Base-by-base conservation (phyloP, 768 basidiomycete genomes). In the Pleurotus citrinopileatus region DNA sequence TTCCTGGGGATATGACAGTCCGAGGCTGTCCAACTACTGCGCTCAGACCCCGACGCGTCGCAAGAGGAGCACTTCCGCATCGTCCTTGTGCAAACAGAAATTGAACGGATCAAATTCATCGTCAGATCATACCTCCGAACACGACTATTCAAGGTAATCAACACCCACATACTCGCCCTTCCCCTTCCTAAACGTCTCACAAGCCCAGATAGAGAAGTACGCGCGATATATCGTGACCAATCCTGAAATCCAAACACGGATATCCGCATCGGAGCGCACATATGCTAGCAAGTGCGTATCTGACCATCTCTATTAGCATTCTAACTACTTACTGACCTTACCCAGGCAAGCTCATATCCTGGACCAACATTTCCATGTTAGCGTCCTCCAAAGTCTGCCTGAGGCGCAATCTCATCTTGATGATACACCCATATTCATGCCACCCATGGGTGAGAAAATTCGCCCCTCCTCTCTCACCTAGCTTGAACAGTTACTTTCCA, bases 61-160 rank as follows among this genome's bases (percentile, higher is more conserved):
- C 93, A 96, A 62, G 93, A 96, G 57, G 94, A 98, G 58, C 94
- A 98, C 62, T 89, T 94, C 56, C 78, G 92, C 59, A 90, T 96
- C 28, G 87, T 93, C 77, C 86, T 98, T 51, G 94, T 91, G 0
- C 92, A 95, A 70, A 95, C 92, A 0, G 94, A 98, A 69, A 83
- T 96, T 60, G 94, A 98, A 65, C 83, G 95, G 37, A 91, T 93
- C 61, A 95, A 94, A 69, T 98, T 94, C 64, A 82, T 96, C 53
- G 83, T 97, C 22, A 74, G 94, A 54, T 91, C 92, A 1, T 98
- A 96, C 66, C 80, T 96, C 3, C 81, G 95, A 20, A 91, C 89
- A 25, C 77, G 94, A 55, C 67, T 96, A 48, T 85, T 80, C 75
- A 98, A 98, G 81, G 94, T 89, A 57, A 40, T 29, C 51, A 1